Conservation (phyloP, 2,329 filamentous ascomycete species). For the Epichloe baconii region DNA sequence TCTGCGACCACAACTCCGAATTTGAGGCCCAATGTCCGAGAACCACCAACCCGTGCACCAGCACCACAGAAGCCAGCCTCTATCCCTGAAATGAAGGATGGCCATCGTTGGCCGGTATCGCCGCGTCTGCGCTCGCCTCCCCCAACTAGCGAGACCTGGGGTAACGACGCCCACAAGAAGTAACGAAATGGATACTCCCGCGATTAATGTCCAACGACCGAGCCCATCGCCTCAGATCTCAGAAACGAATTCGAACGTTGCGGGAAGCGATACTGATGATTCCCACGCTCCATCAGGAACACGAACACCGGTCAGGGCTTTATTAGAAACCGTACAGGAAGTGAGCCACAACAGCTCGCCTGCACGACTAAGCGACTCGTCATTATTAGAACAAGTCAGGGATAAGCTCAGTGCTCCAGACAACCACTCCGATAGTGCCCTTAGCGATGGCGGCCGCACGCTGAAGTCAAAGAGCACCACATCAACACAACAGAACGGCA, state of each 20-base stretch:
- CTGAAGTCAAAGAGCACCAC: constrained; percentile 34
- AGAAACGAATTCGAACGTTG: constrained; percentile 22
- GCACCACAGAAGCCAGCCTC: constrained; percentile 49
- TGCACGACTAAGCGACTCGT: constrained; percentile 30
- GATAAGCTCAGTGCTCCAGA: constrained; percentile 32
- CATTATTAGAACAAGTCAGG: constrained; percentile 35
- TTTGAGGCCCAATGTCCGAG: constrained; percentile 46
- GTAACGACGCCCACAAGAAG: constrained; percentile 28
- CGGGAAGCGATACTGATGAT: constrained; percentile 43
- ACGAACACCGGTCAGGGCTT: constrained; percentile 47
- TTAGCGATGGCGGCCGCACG: constrained; percentile 26
- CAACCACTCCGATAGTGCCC: constrained; percentile 27
- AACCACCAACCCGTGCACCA: constrained; percentile 47
- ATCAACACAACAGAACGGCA: constrained; percentile 44
- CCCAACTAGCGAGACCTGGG: constrained; percentile 35
- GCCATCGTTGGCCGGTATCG: constrained; percentile 63
- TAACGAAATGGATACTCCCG: constrained; percentile 36
- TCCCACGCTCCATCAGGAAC: constrained; percentile 34
- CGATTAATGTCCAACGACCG: constrained; percentile 39
- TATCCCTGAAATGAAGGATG: constrained; percentile 37
- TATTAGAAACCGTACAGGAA: constrained; percentile 85
- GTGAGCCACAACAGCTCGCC: constrained; percentile 67
- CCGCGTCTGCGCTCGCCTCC: constrained; percentile 68
- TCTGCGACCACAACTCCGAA: constrained; percentile 56
- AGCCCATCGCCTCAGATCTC: constrained; percentile 33